Base-by-base conservation (phyloP, 805 yeast species). In the Metschnikowia vanudenii region DNA sequence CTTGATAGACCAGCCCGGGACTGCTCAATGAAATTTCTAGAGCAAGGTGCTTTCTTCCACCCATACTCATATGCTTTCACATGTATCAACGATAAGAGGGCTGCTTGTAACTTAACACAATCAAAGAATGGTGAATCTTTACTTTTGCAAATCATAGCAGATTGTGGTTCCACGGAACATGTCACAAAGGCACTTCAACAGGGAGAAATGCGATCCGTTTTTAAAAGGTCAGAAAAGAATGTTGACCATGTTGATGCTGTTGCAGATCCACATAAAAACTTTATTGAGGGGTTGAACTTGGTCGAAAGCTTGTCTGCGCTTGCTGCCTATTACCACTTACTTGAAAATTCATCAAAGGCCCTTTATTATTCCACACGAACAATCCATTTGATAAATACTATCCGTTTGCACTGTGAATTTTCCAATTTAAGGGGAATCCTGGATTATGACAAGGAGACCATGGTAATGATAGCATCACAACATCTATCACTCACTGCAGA, bases 361-460 rank as follows among this genome's bases (percentile, higher is more conserved):
- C 26, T 43, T 18, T 17, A 33, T 26, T 35, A 29, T 24, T 47
- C 41, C 36, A 36, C 43, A 10, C 32, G 29, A n/a, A 47, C 47
- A 7, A 34, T 43, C 11, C 16, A 20, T 4, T 9, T 22, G 4
- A 32, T 37, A 11, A 43, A 43, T 32, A 14, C 31, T 4, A 12
- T 26, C n/a, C 28, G 41, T 10, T 11, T 31, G 20, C 11, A 5
- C 9, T 31, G n/a, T 17, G 38, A 22, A 7, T 7, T 19, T 11
- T 17, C 41, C 11, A 37, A 37, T 8, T 16, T 37, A 17, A 11
- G 30, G 18, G 50, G 48, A 2, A 34, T 45, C 12, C 56, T 50
- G 54, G 48, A 42, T 18, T 47, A 34, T 30, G 56, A 50, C 38
- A 36, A 43, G 14, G 43, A 47, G 30, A 47, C 54, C 1, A 35